Base-by-base conservation (phyloP, 129 eudicot genomes). In the Calendula officinalis region DNA sequence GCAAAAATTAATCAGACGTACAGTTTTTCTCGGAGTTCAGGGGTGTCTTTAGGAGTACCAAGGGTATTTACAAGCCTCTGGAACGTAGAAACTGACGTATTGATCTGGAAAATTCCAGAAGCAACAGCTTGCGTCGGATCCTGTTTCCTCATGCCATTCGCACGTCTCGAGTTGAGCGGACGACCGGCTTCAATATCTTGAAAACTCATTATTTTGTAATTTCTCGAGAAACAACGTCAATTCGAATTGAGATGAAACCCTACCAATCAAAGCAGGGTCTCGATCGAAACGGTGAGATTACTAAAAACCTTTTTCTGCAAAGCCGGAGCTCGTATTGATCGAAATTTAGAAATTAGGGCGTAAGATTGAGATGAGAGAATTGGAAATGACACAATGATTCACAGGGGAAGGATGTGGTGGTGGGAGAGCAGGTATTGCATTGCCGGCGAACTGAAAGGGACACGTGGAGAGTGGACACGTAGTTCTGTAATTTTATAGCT, bases 171-270 rank as follows among this genome's bases (percentile, higher is more conserved):
- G 57, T 73, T 73, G 54, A 73, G 43, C 14, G 86, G 78, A 22
- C 94, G 81, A 35, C 97, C 98, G 32, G 94, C 81, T 85, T 87
- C 98, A 0, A 91, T 82, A 74, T 90, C 97, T 75, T 90, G 95
- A 64, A 90, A 90, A 70, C 95, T 90, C 97, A 90, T 90, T 38
- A 13, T 70, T 32, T 60, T 45, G 5, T 12, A 48, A 35, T 36
- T 3, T 34, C 17, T 41, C 10, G 4, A 11, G 4, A 3, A 35
- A 62, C 2, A 43, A 45, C 0, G 7, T 6, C 13, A 27, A 51
- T 30, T 62, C 14, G 46, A 33, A 52, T 71, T 32, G 64, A 62
- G 44, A 60, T 60, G 68, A 48, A 69, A 69, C 63, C 37, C 48
- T 44, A 68, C 34, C 56, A 44, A 66, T 49, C 48, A 53, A 53